These are phyloP conservation scores for Boletus reticuloceps DNA, from an alignment of 768 basidiomycete genomes.

Conservation along the genomic window DNA sequence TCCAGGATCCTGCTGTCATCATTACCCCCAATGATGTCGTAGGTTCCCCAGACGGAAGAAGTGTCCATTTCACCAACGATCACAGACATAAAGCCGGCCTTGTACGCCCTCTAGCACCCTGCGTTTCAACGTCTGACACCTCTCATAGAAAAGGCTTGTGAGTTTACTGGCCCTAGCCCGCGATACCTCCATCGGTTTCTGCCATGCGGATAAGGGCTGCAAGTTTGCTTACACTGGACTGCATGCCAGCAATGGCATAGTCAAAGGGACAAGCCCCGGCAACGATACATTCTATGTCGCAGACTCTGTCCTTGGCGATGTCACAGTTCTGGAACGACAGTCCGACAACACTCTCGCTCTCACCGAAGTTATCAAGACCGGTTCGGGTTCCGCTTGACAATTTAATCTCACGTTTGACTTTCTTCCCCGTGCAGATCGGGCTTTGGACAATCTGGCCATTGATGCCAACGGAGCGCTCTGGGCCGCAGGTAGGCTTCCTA, in stretches of 20 bases:
- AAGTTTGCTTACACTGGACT: constrained; percentile 54
- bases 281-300: constrained; percentile 69
- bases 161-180: constrained; percentile 32
- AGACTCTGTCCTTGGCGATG: constrained; percentile 40
- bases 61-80: constrained; percentile 73
- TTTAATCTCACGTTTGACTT: constrained; percentile 1
- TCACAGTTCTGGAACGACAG: constrained; percentile 57
- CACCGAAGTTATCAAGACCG: constrained; percentile 51
- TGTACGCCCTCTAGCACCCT: constrained; percentile 36
- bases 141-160: constrained; percentile 19
- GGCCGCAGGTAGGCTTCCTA: constrained; percentile 49
- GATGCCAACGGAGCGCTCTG: constrained; percentile 61
- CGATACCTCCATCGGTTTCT: constrained; percentile 59
- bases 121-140: background rate
- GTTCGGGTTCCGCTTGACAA: constrained; percentile 31
- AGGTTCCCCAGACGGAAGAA: constrained; percentile 61
- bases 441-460: constrained; percentile 59
- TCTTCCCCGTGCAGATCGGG: constrained; percentile 37
- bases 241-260: constrained; percentile 61
- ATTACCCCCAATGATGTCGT: constrained; percentile 70
- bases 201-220: constrained; percentile 59
- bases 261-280: constrained; percentile 33
- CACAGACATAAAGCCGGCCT: constrained; percentile 50
- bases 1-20: constrained; percentile 49
- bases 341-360: constrained; percentile 56